Base-by-base conservation (phyloP, 2,329 filamentous ascomycete species). In the Verticillium dahliae region DNA sequence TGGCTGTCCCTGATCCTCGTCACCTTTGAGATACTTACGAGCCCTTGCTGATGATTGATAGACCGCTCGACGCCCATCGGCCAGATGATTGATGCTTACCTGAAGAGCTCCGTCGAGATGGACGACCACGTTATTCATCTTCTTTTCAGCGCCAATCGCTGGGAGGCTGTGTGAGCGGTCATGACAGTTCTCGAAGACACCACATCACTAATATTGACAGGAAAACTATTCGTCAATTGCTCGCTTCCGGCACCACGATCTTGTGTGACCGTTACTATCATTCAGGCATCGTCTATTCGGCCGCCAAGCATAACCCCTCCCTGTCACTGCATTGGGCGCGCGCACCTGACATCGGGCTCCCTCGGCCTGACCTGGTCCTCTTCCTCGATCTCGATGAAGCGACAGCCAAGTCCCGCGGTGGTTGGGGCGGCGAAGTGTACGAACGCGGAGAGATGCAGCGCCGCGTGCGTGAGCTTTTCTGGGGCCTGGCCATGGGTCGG, bases 211-310 rank as follows among this genome's bases (percentile, higher is more conserved):
- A 57, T 37, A 56, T 54, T 7, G 56, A 9, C 62, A 85, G 83
- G 2, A 77, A 80, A 66, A 75, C 76, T 58, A 87, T 88, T 56
- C 70, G 78, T 18, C 61, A 75, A 1, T 77, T 84, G 6, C 74
- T 97, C 6, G 76, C 79, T 1, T 74, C 79, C 1, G 93, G 94
- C 9, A 87, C 82, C 22, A 95, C 86, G 0, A 82, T 99, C 37
- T 80, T 99, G 45, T 88, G 94, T 67, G 95, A 99, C 75, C 88
- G 95, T 57, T 99, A 98, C 78, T 96, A 96, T 73, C 94, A 97
- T 79, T 95, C 90, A 22, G 95, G 95, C 60, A 90, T 93, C 62
- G 92, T 97, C 58, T 99, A 98, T 78, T 92, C 89, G 31, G 91
- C 92, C 0, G 94, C 95, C 3, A 98, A 98, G 72, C 81, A 85